Percentiles rank a stretch among this genome's conserved stretches.
Conservation (phyloP, 805 yeast genomes). For the Lipomyces mesembrius region DNA sequence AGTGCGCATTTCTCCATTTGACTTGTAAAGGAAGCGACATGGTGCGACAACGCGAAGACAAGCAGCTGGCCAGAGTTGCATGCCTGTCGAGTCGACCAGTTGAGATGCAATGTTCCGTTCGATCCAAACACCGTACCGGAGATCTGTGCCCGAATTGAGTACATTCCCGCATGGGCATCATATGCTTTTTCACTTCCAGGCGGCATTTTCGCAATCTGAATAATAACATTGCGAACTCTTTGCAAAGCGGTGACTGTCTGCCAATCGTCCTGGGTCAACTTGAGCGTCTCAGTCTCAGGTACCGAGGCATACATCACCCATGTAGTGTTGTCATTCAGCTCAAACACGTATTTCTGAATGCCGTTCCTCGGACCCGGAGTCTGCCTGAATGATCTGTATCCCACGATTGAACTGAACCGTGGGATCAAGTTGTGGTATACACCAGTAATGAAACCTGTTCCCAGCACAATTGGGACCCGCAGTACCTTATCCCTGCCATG, state of each 20-base stretch:
- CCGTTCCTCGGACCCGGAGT: constrained; percentile 49
- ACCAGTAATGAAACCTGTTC: constrained; percentile 63
- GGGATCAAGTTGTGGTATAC: constrained; percentile 47
- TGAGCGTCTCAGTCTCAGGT: constrained; percentile 42
- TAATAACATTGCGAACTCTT: constrained; percentile 55
- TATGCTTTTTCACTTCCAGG: constrained; percentile 47
- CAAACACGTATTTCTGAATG: constrained; percentile 58
- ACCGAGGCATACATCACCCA: constrained; percentile 71
- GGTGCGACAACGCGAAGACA: constrained; percentile 73
- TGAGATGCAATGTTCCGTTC: constrained; percentile 27
- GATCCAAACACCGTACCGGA: constrained; percentile 45
- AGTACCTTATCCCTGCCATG: constrained; percentile 31
- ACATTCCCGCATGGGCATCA: constrained; percentile 68
- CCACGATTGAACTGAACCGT: constrained; percentile 50
- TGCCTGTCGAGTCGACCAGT: constrained; percentile 41
- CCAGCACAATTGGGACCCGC: constrained; percentile 55
- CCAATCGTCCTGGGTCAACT: constrained; percentile 44
- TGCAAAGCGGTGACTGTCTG: constrained; percentile 52
- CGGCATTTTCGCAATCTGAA: constrained; percentile 64
- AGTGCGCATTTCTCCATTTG: constrained; percentile 44
- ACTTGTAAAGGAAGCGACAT: constrained; percentile 51
- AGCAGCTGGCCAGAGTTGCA: constrained; percentile 53
- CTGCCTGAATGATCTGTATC: constrained; percentile 57
- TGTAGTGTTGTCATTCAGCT: constrained; percentile 58
- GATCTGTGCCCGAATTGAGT: constrained; percentile 55